Base-by-base conservation (phyloP, 2,329 filamentous ascomycete genomes). In the Clarireedia paspali region DNA sequence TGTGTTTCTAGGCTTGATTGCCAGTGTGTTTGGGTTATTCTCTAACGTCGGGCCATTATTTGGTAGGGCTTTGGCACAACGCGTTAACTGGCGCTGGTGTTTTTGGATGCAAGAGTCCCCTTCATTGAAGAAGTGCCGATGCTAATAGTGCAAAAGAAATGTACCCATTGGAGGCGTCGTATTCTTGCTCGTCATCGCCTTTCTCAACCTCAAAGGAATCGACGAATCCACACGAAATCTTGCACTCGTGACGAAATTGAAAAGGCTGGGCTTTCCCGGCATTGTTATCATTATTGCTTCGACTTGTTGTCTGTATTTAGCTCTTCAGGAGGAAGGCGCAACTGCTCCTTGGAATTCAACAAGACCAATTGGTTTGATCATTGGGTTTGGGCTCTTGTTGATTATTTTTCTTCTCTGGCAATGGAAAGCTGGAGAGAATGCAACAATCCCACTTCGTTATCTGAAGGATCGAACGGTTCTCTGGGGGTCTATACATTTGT, bases 21-120 rank as follows among this genome's bases (percentile, higher is more conserved):
- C 81, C 6, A 75, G 83, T 42, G 79, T 87, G 0, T 87, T 84
- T 84, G 83, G 83, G 1, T 67, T 86, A 20, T 83, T 84, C 2
- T 78, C 76, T 23, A 78, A 78, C 0, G 69, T 87, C 15, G 85
- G 85, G 0, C 85, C 84, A 0, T 72, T 83, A 1, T 68, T 85
- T 4, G 82, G 85, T 23, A 85, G 85, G 12, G 76, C 78, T 0
- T 82, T 88, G 58, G 86, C 84, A 0, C 74, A 81, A 54, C 72
- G 75, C 26, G 75, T 80, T 5, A 76, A 71, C 17, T 84, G 80
- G 80, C 65, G 79, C 34, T 82, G 78, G 77, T 83, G 81, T 47
- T 59, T 61, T 39, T 58, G 49, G 58, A 45, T 53, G 39, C 30
- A 53, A 58, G 80, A 3, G 77, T 58, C 24, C 14, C 20, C 38